Base-by-base conservation (phyloP, 2,329 filamentous ascomycete genomes). In the Calonectria pteridis region DNA sequence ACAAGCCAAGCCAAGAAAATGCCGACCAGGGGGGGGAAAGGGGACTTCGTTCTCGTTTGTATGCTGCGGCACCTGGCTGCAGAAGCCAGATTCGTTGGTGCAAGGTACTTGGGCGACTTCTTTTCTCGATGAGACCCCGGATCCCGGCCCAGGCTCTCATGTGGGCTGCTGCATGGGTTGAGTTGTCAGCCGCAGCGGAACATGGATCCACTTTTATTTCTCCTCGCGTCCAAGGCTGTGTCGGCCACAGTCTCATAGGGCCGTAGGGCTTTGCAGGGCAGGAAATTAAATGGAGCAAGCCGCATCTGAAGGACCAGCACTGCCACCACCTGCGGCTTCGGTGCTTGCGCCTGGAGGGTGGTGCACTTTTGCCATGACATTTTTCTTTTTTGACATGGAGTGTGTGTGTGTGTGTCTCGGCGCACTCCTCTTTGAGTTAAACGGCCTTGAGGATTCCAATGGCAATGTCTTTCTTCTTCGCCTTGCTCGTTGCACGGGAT, bases 171-270 rank as follows among this genome's bases (percentile, higher is more conserved):
- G 40, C 66, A 49, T 59, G 29, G 37, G 53, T 64, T 69, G 46
- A 40, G 69, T 67, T 71, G 69, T 67, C 69, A 71, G 69, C 69
- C 69, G 69, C 69, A 71, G 69, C 65, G 63, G 64, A 53, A 37
- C 55, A 59, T 53, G 31, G 37, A 35, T 35, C 64, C 69, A 31
- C 64, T 37, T 53, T 72, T 53, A n/a, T n/a, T 46, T 46, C 43
- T 46, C 13, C 33, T 50, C 46, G 53, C 23, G 26, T 33, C 43
- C 31, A 43, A 33, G 67, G 66, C 37, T 35, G 67, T 26, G 67
- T 43, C 31, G 63, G 26, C 51, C 28, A 50, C 50, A 67, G 58
- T 72, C 66, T 55, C 58, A 72, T 72, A 72, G 71, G 71, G 71
- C 69, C 65, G 58, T 72, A 69, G 58, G 66, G 71, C 70, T 59